Evolutionary conservation across 192 early-diverging fungal genomes (phyloP).

Genomic region (Umbelopsis vinacea): DNA sequence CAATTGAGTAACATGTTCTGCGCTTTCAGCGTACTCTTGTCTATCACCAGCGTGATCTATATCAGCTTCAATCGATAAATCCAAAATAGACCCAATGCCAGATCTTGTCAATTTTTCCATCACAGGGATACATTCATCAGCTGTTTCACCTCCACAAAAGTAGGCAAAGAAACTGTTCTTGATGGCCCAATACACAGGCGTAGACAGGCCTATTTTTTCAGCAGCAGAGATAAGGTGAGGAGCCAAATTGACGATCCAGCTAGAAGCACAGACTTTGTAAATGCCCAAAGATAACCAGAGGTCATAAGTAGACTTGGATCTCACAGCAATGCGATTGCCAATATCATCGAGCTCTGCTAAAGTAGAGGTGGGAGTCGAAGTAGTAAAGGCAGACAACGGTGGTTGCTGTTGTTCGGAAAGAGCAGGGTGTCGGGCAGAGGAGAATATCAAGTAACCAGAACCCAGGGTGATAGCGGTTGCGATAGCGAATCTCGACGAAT

Average conservation of each 20-base stretch:
- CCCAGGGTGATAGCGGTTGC: slow-evolving; percentile 7
- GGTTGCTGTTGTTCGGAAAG: slow-evolving; percentile 5
- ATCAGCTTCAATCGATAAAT: slow-evolving; percentile 89
- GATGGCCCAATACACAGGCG: slow-evolving; percentile 66
- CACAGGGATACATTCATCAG: slow-evolving; percentile 77
- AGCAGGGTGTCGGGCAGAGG: not conserved
- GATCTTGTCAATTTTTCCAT: slow-evolving; percentile 70
- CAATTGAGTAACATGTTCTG: slow-evolving; percentile 67
- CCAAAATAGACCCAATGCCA: slow-evolving; percentile 83
- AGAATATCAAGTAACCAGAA: slow-evolving; percentile 12
- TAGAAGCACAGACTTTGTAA: slow-evolving; percentile 67
- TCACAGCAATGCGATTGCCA: slow-evolving; percentile 43
- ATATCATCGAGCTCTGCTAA: slow-evolving; percentile 43
- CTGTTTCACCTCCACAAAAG: slow-evolving; percentile 88
- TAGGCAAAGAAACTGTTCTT: slow-evolving; percentile 91
- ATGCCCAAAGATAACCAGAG: slow-evolving; percentile 69
- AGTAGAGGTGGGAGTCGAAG: slow-evolving; percentile 14
- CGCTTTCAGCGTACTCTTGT: slow-evolving; percentile 34
- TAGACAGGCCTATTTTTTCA: slow-evolving; percentile 52
- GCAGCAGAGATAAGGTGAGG: slow-evolving; percentile 57
- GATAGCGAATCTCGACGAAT: slow-evolving; percentile 12
- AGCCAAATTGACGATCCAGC: slow-evolving; percentile 60
- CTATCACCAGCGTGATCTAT: slow-evolving; percentile 57
- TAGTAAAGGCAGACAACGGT: slow-evolving; percentile 23
- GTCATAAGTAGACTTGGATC: slow-evolving; percentile 57